Conservation (phyloP, 2,329 filamentous ascomycete species). For the Gremmenia infestans region DNA sequence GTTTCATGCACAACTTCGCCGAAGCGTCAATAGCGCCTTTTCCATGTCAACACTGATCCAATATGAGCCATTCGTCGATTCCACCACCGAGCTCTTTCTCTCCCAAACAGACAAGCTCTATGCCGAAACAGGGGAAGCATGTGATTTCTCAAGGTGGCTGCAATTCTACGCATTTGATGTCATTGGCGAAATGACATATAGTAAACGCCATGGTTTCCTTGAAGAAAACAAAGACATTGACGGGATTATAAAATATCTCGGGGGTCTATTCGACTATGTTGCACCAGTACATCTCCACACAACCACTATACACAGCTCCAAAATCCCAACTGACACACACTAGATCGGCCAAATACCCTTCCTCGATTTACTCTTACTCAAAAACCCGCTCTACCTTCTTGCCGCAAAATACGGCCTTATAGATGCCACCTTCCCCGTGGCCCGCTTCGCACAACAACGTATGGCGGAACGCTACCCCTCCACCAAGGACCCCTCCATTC, state of each 20-base stretch:
- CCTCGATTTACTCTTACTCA: slow-evolving; percentile 64
- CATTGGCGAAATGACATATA: slow-evolving; percentile 72
- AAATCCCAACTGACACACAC: slow-evolving; percentile 2
- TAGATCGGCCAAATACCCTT: slow-evolving; percentile 70
- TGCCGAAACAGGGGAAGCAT: slow-evolving; percentile 36
- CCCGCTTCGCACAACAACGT: slow-evolving; percentile 63
- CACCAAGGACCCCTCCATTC: slow-evolving; percentile 5
- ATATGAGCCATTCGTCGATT: slow-evolving; percentile 77
- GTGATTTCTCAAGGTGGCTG: slow-evolving; percentile 67
- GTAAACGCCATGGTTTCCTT: slow-evolving; percentile 69
- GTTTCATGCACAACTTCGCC: slow-evolving; percentile 69
- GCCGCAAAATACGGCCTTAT: slow-evolving; percentile 62
- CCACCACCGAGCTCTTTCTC: slow-evolving; percentile 67
- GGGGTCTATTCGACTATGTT: slow-evolving; percentile 63
- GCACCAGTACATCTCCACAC: slow-evolving; percentile 49
- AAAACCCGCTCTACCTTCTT: slow-evolving; percentile 69
- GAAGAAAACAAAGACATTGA: slow-evolving; percentile 72
- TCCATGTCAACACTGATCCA: slow-evolving; percentile 72
- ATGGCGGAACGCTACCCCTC: slow-evolving; percentile 56
- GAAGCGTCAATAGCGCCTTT: slow-evolving; percentile 72
- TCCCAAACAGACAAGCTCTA: slow-evolving; percentile 54
- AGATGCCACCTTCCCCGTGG: slow-evolving; percentile 67
- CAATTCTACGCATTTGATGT: slow-evolving; percentile 82
- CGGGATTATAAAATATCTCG: slow-evolving; percentile 63
- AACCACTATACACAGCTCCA: neutral